Evolutionary conservation across 2,329 filamentous ascomycete species (phyloP), one percentile per base, ranked within the genome.

Genomic region (Aspergillus transmontanensis): DNA sequence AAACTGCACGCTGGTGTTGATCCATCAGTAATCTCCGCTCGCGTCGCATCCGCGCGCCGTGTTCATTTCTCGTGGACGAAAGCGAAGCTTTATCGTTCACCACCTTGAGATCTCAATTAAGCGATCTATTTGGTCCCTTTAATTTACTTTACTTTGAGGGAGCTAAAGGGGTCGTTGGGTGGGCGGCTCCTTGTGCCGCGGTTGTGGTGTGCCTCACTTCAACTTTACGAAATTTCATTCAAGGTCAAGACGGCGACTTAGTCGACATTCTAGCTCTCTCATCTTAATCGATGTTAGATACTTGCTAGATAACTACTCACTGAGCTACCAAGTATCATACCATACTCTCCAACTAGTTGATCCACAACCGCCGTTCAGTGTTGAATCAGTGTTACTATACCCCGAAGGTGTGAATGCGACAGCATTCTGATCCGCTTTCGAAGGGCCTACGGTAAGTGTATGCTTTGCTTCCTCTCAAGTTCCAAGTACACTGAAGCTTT

Each of bases 41-140:
- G 45, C 57, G 57, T 59, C 57, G 46, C 57, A 59, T 59, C 26
- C 45, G 57, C 57, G 57, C 57, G 57, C 45, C 46, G 45, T 50
- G 57, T 53, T 50, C 45, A 46, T 48, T 50, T 51, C 30, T 45
- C 14, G 30, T 32, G 28, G 23, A 51, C 26, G 30, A 32, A 16
- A 16, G 4, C 19, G 26, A 41, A 26, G 46, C 26, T 7, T 34
- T 19, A 26, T n/a, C 30, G 43, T 23, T 28, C 32, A 32, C 12
- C 21, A 7, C 26, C 16, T 28, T 16, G n/a, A 12, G 14, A 46
- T 36, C 12, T 28, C 14, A 55, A 26, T 6, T 55, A 19, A 28
- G 34, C 45, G 11, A n/a, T 23, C 43, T 53, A 21, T 51, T 53
- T 59, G 30, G 30, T 14, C 14, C n/a, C 46, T 51, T 21, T 41